Evolutionary conservation across 1,284 basidiomycete genomes (phyloP).

Genomic region (Melampsora americana): DNA sequence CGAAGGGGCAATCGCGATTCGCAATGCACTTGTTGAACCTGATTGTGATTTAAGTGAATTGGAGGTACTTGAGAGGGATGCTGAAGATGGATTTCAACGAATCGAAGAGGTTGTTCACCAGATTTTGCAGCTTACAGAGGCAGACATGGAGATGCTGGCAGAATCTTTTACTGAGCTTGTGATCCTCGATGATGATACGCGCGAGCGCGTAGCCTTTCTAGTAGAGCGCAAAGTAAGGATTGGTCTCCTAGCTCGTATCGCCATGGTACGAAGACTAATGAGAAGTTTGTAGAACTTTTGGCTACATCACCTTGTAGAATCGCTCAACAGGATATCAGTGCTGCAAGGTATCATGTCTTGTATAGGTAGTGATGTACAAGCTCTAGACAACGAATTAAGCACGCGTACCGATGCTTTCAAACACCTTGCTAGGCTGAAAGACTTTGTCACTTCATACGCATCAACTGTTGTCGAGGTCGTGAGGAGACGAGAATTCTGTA

Average conservation of each 20-base stretch:
- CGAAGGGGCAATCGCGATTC: conserved; percentile 21
- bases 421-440: conserved; percentile 81
- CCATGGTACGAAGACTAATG: not conserved
- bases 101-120: conserved; percentile 27
- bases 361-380: conserved; percentile 66
- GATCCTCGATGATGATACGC: conserved; percentile 33
- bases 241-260: not conserved
- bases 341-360: conserved; percentile 64
- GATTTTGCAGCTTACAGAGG: not conserved
- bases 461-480: conserved; percentile 88
- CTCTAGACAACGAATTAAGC: conserved; percentile 47
- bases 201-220: conserved; percentile 33
- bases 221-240: conserved; percentile 34
- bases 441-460: conserved; percentile 87
- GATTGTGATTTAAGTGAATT: conserved; percentile 35
- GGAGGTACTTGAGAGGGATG: conserved; percentile 33
- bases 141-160: not conserved
- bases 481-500: conserved; percentile 79
- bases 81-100: conserved; percentile 37
- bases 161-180: conserved; percentile 26
- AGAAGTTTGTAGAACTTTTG: conserved; percentile 28
- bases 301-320: conserved; percentile 46
- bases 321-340: conserved; percentile 60
- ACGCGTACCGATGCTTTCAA: conserved; percentile 67
- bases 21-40: conserved; percentile 15